phyloP scores from a whole-genome alignment of 805 yeast species.

The Wickerhamomyces sydowiorum region DNA sequence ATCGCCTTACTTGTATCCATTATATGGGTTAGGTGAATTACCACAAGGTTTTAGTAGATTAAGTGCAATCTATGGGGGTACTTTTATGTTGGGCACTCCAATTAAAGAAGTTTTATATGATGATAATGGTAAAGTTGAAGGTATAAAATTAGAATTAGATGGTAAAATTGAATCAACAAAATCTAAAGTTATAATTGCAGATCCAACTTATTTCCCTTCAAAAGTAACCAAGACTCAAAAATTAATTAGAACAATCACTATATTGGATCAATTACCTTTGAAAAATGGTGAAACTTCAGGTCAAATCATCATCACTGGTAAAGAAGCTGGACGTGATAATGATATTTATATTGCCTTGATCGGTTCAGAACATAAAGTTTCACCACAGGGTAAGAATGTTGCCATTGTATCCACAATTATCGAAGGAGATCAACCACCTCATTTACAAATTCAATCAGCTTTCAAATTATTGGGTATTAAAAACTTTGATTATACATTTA shows the following conservation, averaged over 20 bases:
- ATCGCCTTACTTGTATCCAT: slow-evolving; percentile 92
- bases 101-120: slow-evolving; percentile 81
- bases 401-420: slow-evolving; percentile 93
- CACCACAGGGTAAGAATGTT: slow-evolving; percentile 80
- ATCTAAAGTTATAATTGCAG: slow-evolving; percentile 93
- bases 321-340: slow-evolving; percentile 86
- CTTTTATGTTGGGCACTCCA: slow-evolving; percentile 96
- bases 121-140: slow-evolving; percentile 67
- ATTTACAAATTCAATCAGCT: slow-evolving; percentile 88
- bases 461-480: slow-evolving; percentile 80
- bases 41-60: slow-evolving; percentile 99
- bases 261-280: slow-evolving; percentile 79
- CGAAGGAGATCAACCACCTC: slow-evolving; percentile 93
- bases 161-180: slow-evolving; percentile 60
- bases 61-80: slow-evolving; percentile 96
- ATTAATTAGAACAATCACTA: slow-evolving; percentile 55
- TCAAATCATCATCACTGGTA: slow-evolving; percentile 94
- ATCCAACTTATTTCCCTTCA: slow-evolving; percentile 93
- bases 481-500: slow-evolving; percentile 47
- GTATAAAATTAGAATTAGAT: slow-evolving; percentile 79
- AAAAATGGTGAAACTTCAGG: slow-evolving; percentile 81
- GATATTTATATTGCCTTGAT: slow-evolving; percentile 92
- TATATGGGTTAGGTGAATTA: slow-evolving; percentile 93
- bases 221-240: slow-evolving; percentile 33
- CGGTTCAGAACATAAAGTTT: slow-evolving; percentile 84